A percentile compares a stretch with the other conserved stretches of the same genome.
Evolutionary conservation across 2,329 filamentous ascomycete species (phyloP).

Genomic region (Mycosphaerella sp.): DNA sequence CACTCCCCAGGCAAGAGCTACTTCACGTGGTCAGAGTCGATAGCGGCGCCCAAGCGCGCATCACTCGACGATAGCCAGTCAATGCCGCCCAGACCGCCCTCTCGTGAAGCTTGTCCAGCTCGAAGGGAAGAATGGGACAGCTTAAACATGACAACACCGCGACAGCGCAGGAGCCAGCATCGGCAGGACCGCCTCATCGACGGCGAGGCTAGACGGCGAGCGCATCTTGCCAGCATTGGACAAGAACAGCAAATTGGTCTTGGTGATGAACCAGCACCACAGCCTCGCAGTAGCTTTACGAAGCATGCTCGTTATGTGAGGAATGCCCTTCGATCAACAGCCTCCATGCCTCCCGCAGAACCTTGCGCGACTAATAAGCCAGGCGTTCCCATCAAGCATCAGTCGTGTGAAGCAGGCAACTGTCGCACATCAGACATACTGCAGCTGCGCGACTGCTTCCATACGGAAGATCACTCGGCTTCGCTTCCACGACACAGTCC

Average conservation of each 20-base stretch:
- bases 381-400: neutral
- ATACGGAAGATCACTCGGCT: neutral
- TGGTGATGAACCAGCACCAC: neutral
- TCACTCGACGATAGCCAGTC: neutral
- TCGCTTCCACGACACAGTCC: neutral
- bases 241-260: too few species aligned
- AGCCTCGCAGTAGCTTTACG: neutral
- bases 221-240: too few species aligned
- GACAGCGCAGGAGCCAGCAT: too few species aligned
- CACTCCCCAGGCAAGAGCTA: slow-evolving; percentile 30
- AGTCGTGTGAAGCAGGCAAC: neutral
- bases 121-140: too few species aligned
- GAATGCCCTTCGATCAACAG: slow-evolving; percentile 1
- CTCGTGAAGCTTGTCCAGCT: too few species aligned
- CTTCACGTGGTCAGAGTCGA: slow-evolving; percentile 41
- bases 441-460: slow-evolving; percentile 3
- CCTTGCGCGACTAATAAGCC: neutral
- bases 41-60: neutral
- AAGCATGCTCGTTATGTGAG: neutral
- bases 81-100: neutral
- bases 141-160: too few species aligned
- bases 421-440: slow-evolving; percentile 26
- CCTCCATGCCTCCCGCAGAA: neutral
- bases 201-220: too few species aligned
- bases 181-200: too few species aligned